A percentile compares a stretch with the other conserved stretches of the same genome.
Evolutionary conservation across 176 grass and related monocot species (phyloP).

Genomic region (Carex cristatella): DNA sequence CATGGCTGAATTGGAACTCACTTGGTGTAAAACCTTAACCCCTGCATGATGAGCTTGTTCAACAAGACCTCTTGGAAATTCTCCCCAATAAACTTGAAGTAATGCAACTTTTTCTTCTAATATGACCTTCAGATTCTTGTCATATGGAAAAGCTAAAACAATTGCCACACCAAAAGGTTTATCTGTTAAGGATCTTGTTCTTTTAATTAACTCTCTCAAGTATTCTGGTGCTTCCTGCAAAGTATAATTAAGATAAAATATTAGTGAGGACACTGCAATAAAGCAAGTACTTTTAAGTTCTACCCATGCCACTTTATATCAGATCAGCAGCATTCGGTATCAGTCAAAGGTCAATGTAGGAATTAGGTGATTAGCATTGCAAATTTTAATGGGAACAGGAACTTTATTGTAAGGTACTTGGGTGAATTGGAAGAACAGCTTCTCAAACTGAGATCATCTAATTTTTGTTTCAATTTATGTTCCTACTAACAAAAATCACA

Average conservation of each 20-base stretch:
- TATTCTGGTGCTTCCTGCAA: slow-evolving; percentile 71
- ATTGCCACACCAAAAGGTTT: slow-evolving; percentile 72
- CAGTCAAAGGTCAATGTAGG: background rate
- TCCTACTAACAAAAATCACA: background rate
- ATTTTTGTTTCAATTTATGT: background rate
- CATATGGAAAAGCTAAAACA: slow-evolving; percentile 61
- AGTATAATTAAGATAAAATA: background rate
- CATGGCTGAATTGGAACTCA: slow-evolving; percentile 19
- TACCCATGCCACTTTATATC: background rate
- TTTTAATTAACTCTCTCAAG: slow-evolving; percentile 58
- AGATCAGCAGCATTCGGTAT: background rate
- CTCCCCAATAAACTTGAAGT: slow-evolving; percentile 89
- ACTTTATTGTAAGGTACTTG: background rate
- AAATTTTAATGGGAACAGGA: background rate
- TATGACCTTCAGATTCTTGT: slow-evolving; percentile 72
- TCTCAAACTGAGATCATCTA: background rate
- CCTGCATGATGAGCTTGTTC: slow-evolving; percentile 72
- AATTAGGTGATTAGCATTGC: background rate
- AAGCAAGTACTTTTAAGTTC: background rate
- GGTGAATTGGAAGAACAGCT: background rate
- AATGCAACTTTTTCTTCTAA: slow-evolving; percentile 77
- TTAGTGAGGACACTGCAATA: background rate
- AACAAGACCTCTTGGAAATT: slow-evolving; percentile 58
- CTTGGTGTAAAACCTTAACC: slow-evolving; percentile 91
- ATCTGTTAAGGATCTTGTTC: slow-evolving; percentile 61